Base-by-base conservation (phyloP, 1,284 basidiomycete species). In the Ustilago trichophora region DNA sequence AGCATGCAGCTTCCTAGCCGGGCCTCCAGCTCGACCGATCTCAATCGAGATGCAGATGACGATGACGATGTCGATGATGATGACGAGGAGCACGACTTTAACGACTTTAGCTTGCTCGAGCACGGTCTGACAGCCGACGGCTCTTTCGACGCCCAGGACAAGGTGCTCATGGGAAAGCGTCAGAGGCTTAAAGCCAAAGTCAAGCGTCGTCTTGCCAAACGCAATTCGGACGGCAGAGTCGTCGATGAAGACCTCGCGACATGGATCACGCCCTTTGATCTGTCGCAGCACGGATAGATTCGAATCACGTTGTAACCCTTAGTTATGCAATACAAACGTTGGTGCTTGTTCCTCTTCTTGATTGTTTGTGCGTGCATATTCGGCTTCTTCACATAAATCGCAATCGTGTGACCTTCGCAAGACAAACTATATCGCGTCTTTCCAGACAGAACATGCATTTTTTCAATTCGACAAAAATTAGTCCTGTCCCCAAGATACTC, bases 181-280 rank as follows among this genome's bases (percentile, higher is more conserved):
- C 64, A 58, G 21, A 47, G 73, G 16, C 46, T 75, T 27, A 70
- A 68, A 34, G 71, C 57, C 15, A 65, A 64, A 22, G 56, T 75
- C 37, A 73, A 68, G 34, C 42, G 71, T 13, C 60, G 55, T 12
- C 49, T 75, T 5, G 67, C 48, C n/a, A 75, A 75, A 52, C 41
- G 73, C 25, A 51, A 37, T 16, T 43, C 63, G n/a, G 73, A 75
- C 25, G 63, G 66, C 3, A 54, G 51, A 21, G 41, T 71, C 19
- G 71, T 76, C 10, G 69, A 75, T 32, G 65, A 76, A 35, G 72
- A 76, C 26, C 62, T 76, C 27, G 64, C 62, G 8, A 49, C 65
- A 1, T 72, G 74, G 68, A 75, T 76, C 60, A 76, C 72, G 4
- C 72, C 72, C 0, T 74, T 72, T 35, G 69, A 74, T 27, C 42